These are phyloP conservation scores for Debaryomycetaceae sp. DNA, from an alignment of 1,139 yeast genomes.

Conservation along the genomic window DNA sequence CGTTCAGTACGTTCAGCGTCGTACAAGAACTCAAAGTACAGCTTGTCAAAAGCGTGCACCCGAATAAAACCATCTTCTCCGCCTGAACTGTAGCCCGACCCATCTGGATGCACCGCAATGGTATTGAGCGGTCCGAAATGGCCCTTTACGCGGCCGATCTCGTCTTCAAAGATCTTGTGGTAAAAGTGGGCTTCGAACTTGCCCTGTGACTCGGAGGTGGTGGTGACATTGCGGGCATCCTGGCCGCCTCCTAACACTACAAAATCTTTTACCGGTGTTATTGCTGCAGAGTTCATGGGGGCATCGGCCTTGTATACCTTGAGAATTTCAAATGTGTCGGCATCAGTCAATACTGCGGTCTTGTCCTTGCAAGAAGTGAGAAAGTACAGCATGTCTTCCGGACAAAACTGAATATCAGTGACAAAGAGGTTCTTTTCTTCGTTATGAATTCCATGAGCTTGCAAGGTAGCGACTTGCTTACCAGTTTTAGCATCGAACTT, in stretches of 20 bases:
- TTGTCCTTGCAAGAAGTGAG: slow-evolving; percentile 92
- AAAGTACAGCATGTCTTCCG: slow-evolving; percentile 75
- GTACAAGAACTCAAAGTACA: slow-evolving; percentile 84
- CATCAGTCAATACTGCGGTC: slow-evolving; percentile 70
- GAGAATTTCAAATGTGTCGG: slow-evolving; percentile 59
- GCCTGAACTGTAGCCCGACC: slow-evolving; percentile 88
- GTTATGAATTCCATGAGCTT: slow-evolving; percentile 53
- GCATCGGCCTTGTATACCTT: slow-evolving; percentile 82
- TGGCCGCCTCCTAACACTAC: slow-evolving; percentile 98
- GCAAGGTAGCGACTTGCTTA: slow-evolving; percentile 45
- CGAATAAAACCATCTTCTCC: slow-evolving; percentile 98
- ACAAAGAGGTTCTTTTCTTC: slow-evolving; percentile 46
- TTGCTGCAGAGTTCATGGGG: slow-evolving; percentile 91
- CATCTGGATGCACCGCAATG: slow-evolving; percentile 90
- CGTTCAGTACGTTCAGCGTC: slow-evolving; percentile 73
- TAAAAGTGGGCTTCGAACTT: slow-evolving; percentile 94
- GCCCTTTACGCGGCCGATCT: slow-evolving; percentile 93
- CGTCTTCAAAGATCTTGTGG: slow-evolving; percentile 92
- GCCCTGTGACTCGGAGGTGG: slow-evolving; percentile 90
- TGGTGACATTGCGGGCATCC: slow-evolving; percentile 96
- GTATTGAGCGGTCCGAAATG: slow-evolving; percentile 98
- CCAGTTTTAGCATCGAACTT: slow-evolving; percentile 75
- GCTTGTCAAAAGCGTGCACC: slow-evolving; percentile 85
- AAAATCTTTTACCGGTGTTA: slow-evolving; percentile 86
- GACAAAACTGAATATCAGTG: slow-evolving; percentile 84